These are phyloP conservation scores for Tulasnella sp. DNA, from an alignment of 768 basidiomycete species.

Conservation along the genomic window DNA sequence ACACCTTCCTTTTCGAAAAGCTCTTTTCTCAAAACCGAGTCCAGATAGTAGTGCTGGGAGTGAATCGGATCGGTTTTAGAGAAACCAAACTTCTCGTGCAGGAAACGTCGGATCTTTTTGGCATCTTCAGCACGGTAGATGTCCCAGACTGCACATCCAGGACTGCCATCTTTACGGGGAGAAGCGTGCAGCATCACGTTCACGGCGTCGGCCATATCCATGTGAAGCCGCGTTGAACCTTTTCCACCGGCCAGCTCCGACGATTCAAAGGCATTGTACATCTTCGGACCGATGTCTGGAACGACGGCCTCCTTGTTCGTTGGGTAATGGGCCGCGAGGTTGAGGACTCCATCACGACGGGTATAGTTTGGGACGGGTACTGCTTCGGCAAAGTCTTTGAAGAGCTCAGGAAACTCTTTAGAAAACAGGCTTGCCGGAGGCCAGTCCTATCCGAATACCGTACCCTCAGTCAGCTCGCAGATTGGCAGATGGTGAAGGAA, in stretches of 20 bases:
- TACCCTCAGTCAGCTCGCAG: not conserved
- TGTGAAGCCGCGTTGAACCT: slow-evolving; percentile 86
- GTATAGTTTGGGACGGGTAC: slow-evolving; percentile 90
- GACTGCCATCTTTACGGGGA: slow-evolving; percentile 54
- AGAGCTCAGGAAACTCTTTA: slow-evolving; percentile 79
- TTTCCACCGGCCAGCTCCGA: slow-evolving; percentile 67
- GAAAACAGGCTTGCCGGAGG: slow-evolving; percentile 87
- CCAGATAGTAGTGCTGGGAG: slow-evolving; percentile 84
- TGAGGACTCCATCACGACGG: slow-evolving; percentile 85
- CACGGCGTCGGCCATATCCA: slow-evolving; percentile 93
- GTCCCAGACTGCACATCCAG: slow-evolving; percentile 90
- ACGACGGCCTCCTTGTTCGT: slow-evolving; percentile 60
- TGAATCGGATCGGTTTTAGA: slow-evolving; percentile 78
- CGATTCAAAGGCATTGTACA: slow-evolving; percentile 90
- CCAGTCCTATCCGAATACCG: slow-evolving; percentile 71
- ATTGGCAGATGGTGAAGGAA: not conserved
- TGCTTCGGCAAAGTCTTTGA: slow-evolving; percentile 77
- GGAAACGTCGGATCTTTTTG: slow-evolving; percentile 72
- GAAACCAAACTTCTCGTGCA: slow-evolving; percentile 60
- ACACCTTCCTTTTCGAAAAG: slow-evolving; percentile 71
- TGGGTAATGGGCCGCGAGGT: slow-evolving; percentile 89
- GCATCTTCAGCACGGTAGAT: slow-evolving; percentile 83
- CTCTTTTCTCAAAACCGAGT: slow-evolving; percentile 65
- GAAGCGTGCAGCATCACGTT: slow-evolving; percentile 87
- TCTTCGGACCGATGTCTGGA: slow-evolving; percentile 85